Evolutionary conservation across 768 basidiomycete genomes (phyloP), one percentile per base, ranked within the genome.

Genomic region (Psilocybe sp.): DNA sequence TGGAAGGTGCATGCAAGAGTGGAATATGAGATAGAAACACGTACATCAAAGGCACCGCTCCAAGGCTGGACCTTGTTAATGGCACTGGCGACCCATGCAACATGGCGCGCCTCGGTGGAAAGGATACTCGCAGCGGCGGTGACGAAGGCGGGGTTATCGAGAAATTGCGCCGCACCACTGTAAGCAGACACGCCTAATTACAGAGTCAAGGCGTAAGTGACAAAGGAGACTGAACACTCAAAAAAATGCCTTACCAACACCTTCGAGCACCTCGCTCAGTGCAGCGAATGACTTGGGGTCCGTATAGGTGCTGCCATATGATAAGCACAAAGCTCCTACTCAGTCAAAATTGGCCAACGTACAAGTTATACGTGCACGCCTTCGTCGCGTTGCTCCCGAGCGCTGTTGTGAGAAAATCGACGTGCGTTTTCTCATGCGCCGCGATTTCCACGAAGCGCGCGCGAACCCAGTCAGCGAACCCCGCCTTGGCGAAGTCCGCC

Each of bases 321-420:
- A 13, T 10, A 13, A 45, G 7, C 34, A 10, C 5, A 15, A 1
- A 7, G 31, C 1, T 6, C 28, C 14, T 4, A 14, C 23, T 15
- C 14, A 18, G 10, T 10, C 16, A 40, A 37, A 35, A 10, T 2
- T 15, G 7, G 46, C 38, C 15, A 28, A 64, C 75, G 31, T 52
- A 80, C 79, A 85, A 87, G 49, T 55, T 66, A 64, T 87, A 89
- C 5, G 68, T 69, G 70, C 85, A 87, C 0, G 82, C 71, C 59
- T 78, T 46, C 10, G 76, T 72, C 6, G 83, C 81, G 11, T 71
- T 64, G 44, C 64, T 63, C 1, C 82, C 81, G 31, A 85, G 65
- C 1, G 64, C 64, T 1, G 40, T 40, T 43, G 46, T 58, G 28
- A 73, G 58, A 52, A 72, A 68, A 9, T 57, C 47, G 55, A 85